phyloP scores from a whole-genome alignment of 257 asterid species.

The Cruciata laevipes region DNA sequence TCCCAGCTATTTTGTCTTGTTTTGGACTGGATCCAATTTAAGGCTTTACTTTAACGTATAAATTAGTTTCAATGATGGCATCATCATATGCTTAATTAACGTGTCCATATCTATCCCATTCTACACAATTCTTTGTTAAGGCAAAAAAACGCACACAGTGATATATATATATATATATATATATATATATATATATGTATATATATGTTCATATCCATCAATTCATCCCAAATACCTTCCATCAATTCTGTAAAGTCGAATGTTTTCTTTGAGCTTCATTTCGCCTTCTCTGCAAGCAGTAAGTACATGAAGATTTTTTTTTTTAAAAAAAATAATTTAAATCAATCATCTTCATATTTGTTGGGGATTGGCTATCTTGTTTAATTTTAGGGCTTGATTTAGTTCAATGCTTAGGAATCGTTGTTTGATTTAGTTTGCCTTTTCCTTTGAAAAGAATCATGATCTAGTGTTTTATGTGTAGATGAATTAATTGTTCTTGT shows the following conservation, averaged over 20 bases:
- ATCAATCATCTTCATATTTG: too few relatives aligned
- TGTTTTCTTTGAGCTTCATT: not conserved
- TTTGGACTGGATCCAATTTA: slow-evolving; percentile 1
- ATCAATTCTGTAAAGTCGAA: not conserved
- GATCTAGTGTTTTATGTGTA: not conserved
- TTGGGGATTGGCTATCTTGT: not conserved
- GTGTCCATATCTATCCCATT: not conserved
- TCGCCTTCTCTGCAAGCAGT: not conserved
- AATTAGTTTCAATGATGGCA: not conserved
- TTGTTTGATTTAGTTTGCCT: not conserved
- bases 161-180: too few relatives aligned
- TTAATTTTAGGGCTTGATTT: not conserved
- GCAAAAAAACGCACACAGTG: not conserved
- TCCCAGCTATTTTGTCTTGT: not conserved
- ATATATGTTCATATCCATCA: not conserved
- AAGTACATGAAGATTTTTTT: not conserved
- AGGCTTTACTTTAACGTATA: slow-evolving; percentile 11
- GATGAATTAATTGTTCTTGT: not conserved
- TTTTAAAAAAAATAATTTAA: not conserved
- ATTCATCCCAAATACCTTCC: not conserved
- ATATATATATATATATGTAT: too few relatives aligned
- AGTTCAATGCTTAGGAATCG: not conserved
- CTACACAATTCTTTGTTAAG: not conserved
- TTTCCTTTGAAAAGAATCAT: not conserved
- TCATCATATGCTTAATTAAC: not conserved